Conservation (phyloP, 2,329 filamentous ascomycete species). For the Trichoderma arundinaceum region DNA sequence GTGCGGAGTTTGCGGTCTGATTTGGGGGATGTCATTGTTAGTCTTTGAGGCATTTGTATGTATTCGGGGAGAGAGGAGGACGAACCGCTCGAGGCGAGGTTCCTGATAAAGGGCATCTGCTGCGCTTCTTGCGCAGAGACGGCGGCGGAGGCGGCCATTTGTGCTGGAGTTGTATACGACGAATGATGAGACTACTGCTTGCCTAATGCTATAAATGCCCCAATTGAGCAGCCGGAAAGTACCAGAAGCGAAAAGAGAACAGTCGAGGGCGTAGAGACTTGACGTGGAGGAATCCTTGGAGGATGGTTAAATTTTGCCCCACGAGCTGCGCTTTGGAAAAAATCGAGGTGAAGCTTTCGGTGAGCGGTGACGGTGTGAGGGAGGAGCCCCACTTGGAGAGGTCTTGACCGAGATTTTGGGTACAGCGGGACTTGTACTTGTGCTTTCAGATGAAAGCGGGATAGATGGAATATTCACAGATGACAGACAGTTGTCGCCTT, state of each 20-base stretch:
- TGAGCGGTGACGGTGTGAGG: not conserved
- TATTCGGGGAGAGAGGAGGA: slow-evolving; percentile 32
- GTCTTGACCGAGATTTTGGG: slow-evolving; percentile 10
- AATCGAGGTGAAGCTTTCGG: slow-evolving; percentile 34
- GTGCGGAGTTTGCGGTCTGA: slow-evolving; percentile 79
- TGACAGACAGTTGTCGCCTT: too few relatives aligned
- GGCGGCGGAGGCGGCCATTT: slow-evolving; percentile 40
- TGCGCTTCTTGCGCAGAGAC: slow-evolving; percentile 49
- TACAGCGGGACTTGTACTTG: not conserved
- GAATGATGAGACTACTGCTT: not conserved
- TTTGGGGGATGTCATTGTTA: not conserved
- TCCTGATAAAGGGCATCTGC: slow-evolving; percentile 76
- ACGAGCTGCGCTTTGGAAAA: slow-evolving; percentile 25
- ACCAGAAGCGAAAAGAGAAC: not conserved
- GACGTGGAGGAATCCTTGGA: too few relatives aligned
- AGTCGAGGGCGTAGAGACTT: too few relatives aligned
- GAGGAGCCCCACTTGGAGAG: not conserved
- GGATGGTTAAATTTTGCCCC: slow-evolving; percentile 12
- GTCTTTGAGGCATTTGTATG: too few relatives aligned
- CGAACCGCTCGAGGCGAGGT: slow-evolving; percentile 83
- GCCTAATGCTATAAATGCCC: too few relatives aligned
- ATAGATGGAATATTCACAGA: too few relatives aligned
- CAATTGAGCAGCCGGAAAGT: not conserved
- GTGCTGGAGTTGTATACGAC: not conserved
- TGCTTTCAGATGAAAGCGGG: too few relatives aligned